These are phyloP conservation scores for Dispira simplex DNA, from an alignment of 192 early-diverging fungal genomes.

Conservation along the genomic window DNA sequence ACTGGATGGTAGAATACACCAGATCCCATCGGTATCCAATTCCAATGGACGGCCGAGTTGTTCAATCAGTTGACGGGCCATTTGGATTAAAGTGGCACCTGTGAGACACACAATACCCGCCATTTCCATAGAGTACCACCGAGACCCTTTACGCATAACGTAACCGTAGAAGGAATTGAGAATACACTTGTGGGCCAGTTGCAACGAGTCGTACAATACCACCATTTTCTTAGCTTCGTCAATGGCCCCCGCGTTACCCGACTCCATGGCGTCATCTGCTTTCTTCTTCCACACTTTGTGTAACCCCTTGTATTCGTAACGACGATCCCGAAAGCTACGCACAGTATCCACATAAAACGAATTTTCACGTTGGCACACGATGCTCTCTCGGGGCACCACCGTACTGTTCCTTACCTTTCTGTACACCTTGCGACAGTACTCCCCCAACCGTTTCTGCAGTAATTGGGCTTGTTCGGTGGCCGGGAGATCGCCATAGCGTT, in stretches of 20 bases:
- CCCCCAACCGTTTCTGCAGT: slow-evolving; percentile 63
- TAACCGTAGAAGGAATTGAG: slow-evolving; percentile 96
- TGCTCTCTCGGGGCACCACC: slow-evolving; percentile 66
- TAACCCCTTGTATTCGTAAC: slow-evolving; percentile 94
- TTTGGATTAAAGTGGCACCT: slow-evolving; percentile 92
- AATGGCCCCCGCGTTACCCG: slow-evolving; percentile 46
- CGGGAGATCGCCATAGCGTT: slow-evolving; percentile 51
- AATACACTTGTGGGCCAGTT: slow-evolving; percentile 95
- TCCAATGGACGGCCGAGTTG: slow-evolving; percentile 87
- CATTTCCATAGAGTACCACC: slow-evolving; percentile 99
- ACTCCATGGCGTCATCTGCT: slow-evolving; percentile 45
- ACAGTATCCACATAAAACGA: slow-evolving; percentile 98
- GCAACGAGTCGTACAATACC: slow-evolving; percentile 92
- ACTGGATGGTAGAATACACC: slow-evolving; percentile 84
- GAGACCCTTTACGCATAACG: slow-evolving; percentile 95
- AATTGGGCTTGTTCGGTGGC: slow-evolving; percentile 47
- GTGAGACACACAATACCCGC: slow-evolving; percentile 96
- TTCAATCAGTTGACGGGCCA: slow-evolving; percentile 85
- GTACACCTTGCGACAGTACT: slow-evolving; percentile 84
- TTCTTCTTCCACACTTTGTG: slow-evolving; percentile 86
- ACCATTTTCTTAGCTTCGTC: slow-evolving; percentile 85
- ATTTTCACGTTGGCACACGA: slow-evolving; percentile 95
- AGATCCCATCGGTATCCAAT: slow-evolving; percentile 97
- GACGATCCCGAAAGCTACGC: slow-evolving; percentile 86
- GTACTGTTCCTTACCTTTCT: slow-evolving; percentile 66